A percentile compares a stretch with the other conserved stretches of the same genome.
Conservation (phyloP, 208 protist genomes). For the Wallacemonas rigidus region DNA sequence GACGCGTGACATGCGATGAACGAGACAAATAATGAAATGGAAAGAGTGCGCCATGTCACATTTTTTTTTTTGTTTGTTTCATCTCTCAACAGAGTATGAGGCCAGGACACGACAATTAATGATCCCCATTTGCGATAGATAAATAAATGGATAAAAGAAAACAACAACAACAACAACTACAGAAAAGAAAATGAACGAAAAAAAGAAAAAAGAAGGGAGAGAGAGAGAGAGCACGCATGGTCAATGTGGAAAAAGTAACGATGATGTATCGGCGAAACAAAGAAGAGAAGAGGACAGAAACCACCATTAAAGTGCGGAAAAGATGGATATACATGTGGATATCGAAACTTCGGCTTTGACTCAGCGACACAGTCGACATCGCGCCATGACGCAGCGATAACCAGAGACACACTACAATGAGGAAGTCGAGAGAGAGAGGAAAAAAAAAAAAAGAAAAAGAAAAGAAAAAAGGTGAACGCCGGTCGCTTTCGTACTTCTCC, state of each 20-base stretch:
- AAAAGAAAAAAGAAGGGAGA: conserved; percentile 16
- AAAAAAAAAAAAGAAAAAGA: background rate
- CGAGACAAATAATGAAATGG: no score
- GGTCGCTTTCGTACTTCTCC: background rate
- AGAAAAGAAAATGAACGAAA: conserved; percentile 5
- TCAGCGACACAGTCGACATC: no score
- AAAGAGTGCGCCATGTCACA: no score
- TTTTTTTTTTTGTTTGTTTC: no score
- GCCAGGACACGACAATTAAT: background rate
- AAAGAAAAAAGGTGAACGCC: background rate
- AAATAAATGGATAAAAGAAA: conserved; percentile 15
- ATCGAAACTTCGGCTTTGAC: no score
- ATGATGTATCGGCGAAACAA: background rate
- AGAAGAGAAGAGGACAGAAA: background rate
- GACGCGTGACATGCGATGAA: no score
- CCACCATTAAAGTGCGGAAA: no score
- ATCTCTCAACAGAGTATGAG: no score
- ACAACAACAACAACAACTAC: conserved; percentile 18
- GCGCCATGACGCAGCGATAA: no score
- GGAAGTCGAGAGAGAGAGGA: background rate
- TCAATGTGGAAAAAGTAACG: conserved; percentile 10
- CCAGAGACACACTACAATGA: conserved; percentile 1
- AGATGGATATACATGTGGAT: no score
- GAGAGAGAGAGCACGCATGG: background rate
- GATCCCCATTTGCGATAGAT: conserved; percentile 1